Evolutionary conservation across 371 early-diverging fungal genomes (phyloP).

Genomic region (Amoeboaphelidium protococcarum): DNA sequence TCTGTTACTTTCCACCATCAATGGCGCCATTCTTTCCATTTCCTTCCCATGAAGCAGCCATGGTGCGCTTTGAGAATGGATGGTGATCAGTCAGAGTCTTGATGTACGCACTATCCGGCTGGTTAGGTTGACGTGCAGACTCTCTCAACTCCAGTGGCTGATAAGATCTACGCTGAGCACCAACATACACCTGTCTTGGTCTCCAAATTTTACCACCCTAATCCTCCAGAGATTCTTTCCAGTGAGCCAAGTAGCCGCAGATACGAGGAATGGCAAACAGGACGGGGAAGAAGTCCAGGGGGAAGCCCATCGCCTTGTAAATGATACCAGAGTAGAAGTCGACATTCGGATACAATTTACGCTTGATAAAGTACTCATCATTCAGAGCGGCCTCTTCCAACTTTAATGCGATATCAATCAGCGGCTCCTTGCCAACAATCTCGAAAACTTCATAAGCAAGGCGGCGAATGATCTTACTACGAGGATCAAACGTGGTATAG

Average conservation of each 20-base stretch:
- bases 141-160: slow-evolving; percentile 12
- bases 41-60: background rate
- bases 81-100: background rate
- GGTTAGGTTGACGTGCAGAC: background rate
- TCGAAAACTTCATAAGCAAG: slow-evolving; percentile 29
- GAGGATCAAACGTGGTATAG: slow-evolving; percentile 25
- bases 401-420: slow-evolving; percentile 27
- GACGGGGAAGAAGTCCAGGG: slow-evolving; percentile 36
- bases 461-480: slow-evolving; percentile 17
- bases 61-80: background rate
- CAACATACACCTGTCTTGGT: slow-evolving; percentile 27
- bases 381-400: slow-evolving; percentile 17
- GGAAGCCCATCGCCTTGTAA: slow-evolving; percentile 27
- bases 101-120: background rate
- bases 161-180: slow-evolving; percentile 13
- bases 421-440: slow-evolving; percentile 19
- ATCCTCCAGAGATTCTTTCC: slow-evolving; percentile 15
- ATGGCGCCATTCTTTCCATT: too few relatives aligned
- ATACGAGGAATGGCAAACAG: slow-evolving; percentile 21
- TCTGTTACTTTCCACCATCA: too few relatives aligned
- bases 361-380: slow-evolving; percentile 26
- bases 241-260: slow-evolving; percentile 25
- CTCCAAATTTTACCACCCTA: slow-evolving; percentile 25
- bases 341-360: slow-evolving; percentile 27
- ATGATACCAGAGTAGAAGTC: slow-evolving; percentile 24